These are phyloP conservation scores for Coniella lustricola DNA, from an alignment of 2,329 filamentous ascomycete genomes.

Conservation along the genomic window DNA sequence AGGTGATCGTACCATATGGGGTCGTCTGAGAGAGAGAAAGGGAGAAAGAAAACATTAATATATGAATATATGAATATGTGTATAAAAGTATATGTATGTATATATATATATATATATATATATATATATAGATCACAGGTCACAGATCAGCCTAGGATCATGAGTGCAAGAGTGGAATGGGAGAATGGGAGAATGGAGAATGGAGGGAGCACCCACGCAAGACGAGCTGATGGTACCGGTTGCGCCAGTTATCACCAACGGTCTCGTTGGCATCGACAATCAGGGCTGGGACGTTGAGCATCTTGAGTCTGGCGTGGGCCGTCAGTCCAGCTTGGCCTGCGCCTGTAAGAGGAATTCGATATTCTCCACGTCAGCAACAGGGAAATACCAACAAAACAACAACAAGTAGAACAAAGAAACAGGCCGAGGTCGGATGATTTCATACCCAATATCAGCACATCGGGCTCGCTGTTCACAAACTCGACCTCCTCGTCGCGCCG, in stretches of 20 bases:
- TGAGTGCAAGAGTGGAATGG: too few species aligned
- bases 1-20: conserved; percentile 53
- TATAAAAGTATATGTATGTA: too few species aligned
- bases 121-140: too few species aligned
- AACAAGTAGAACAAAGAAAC: neutral
- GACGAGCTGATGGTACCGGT: conserved; percentile 48
- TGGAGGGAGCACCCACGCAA: conserved; percentile 29
- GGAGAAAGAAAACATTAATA: too few species aligned
- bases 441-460: conserved; percentile 49
- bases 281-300: conserved; percentile 44
- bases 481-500: conserved; percentile 38
- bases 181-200: neutral
- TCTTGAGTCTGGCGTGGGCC: conserved; percentile 46
- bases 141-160: too few species aligned
- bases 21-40: conserved; percentile 35
- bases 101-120: too few species aligned
- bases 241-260: conserved; percentile 55
- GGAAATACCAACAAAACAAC: neutral
- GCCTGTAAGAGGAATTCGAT: conserved; percentile 27
- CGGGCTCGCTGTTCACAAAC: conserved; percentile 40
- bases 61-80: too few species aligned
- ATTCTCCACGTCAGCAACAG: conserved; percentile 9
- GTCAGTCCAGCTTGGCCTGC: conserved; percentile 49
- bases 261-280: conserved; percentile 43
- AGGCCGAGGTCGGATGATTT: neutral